Base-by-base conservation (phyloP, 1,139 yeast genomes). In the Scheffersomyces lignicola region DNA sequence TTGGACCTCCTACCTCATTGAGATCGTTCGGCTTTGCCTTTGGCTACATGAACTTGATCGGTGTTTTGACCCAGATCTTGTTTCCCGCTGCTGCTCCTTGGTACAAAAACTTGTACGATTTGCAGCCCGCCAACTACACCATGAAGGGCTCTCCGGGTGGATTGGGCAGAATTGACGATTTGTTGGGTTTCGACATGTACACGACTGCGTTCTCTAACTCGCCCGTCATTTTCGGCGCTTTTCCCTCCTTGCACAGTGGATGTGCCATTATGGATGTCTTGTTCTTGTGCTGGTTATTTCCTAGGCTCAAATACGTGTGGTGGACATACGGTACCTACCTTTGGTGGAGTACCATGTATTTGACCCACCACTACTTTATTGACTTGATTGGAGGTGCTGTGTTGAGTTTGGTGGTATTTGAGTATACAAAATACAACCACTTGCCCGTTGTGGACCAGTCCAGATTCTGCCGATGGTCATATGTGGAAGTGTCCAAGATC, bases 1-100 rank as follows among this genome's bases (percentile, higher is more conserved):
- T 88, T 70, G 97, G 88, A 2, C 97, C 98, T 18, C 98, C 99
- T 36, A 85, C 90, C 5, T 72, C 89, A 7, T 66, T 92, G 34
- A 80, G 95, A 43, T 80, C 89, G 4, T 94, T 83, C 60, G 97
- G 90, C 4, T 87, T 89, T 69, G 94, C 97, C 7, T 89, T 92
- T 64, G 99, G 99, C n/a, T 90, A 86, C 67, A 85, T 92, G 94
- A 92, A 90, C 62, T 66, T 89, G 48, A 56, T 78, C 32, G 98
- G 97, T 29, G 97, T 92, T 16, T 55, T 69, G 32, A 76, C 78
- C 40, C 98, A 92, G 64, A 74, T 88, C 45, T 47, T 80, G 18
- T 89, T 88, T 58, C 97, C 98, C 3, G 88, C 95, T 34, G 97
- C 98, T 41, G 96, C 99, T 22, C 99, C 99, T 23, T 92, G 99